Evolutionary conservation across 768 basidiomycete species (phyloP).

Genomic region (Atractiella rhizophila): DNA sequence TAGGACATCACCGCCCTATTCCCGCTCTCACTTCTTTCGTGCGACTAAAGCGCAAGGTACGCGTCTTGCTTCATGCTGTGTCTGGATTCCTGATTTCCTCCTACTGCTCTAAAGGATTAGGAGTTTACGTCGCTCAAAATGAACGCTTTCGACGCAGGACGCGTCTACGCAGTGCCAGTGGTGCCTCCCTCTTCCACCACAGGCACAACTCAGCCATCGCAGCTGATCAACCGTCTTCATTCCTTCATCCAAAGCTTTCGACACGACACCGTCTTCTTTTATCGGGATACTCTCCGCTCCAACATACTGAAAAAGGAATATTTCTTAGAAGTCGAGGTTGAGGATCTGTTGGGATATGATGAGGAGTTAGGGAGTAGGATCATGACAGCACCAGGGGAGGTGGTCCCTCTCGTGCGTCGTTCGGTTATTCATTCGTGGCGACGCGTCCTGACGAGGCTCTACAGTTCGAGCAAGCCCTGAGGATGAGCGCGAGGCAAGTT

Average conservation of each 20-base stretch:
- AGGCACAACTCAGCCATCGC: slow-evolving; percentile 4
- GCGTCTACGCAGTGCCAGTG: slow-evolving; percentile 6
- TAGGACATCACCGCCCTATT: too few species aligned
- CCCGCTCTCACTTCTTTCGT: too few species aligned
- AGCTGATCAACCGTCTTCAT: slow-evolving; percentile 9
- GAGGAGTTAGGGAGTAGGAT: slow-evolving; percentile 80
- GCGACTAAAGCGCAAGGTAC: too few species aligned
- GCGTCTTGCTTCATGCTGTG: too few species aligned
- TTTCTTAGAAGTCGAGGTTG: slow-evolving; percentile 60
- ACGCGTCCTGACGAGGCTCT: neutral
- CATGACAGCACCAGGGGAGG: slow-evolving; percentile 67
- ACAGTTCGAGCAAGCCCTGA: slow-evolving; percentile 77
- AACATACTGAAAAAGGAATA: slow-evolving; percentile 73
- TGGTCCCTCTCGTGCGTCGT: slow-evolving; percentile 45
- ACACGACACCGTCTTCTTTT: slow-evolving; percentile 70
- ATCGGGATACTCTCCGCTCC: slow-evolving; percentile 78
- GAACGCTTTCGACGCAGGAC: neutral
- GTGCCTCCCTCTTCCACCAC: neutral
- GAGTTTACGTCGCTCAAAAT: too few species aligned
- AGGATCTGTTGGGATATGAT: slow-evolving; percentile 44
- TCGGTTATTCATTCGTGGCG: neutral
- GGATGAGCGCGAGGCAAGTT: slow-evolving; percentile 24
- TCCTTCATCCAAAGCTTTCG: slow-evolving; percentile 75
- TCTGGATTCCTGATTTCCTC: too few species aligned
- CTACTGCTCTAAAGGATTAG: too few species aligned